These are phyloP conservation scores for Paracamarosporium sp. DNA, from an alignment of 2,329 filamentous ascomycete species.

Conservation along the genomic window DNA sequence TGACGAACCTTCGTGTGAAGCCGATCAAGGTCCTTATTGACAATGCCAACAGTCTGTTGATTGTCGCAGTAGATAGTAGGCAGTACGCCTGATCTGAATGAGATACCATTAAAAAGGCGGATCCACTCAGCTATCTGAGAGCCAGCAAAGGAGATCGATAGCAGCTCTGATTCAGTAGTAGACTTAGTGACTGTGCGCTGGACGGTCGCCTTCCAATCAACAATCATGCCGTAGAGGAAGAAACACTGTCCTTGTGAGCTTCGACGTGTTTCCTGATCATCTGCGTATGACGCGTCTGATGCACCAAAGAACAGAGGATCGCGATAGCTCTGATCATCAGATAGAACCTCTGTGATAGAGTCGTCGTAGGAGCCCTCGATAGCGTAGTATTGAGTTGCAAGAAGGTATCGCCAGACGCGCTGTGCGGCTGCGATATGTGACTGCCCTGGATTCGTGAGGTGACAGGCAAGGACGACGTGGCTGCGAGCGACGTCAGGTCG, in stretches of 20 bases:
- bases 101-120: slow-evolving; percentile 17
- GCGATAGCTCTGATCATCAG: too few relatives aligned
- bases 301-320: neutral
- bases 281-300: slow-evolving; percentile 23
- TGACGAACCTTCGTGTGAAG: neutral
- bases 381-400: too few relatives aligned
- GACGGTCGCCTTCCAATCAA: slow-evolving; percentile 19
- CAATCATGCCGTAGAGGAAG: slow-evolving; percentile 19
- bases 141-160: slow-evolving; percentile 11
- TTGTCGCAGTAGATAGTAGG: slow-evolving; percentile 15
- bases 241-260: slow-evolving; percentile 31
- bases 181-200: slow-evolving; percentile 21
- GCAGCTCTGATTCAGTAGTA: slow-evolving; percentile 26
- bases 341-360: too few relatives aligned
- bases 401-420: too few relatives aligned
- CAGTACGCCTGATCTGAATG: slow-evolving; percentile 6
- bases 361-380: too few relatives aligned
- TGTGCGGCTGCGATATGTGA: neutral
- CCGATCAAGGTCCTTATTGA: neutral
- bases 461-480: too few relatives aligned
- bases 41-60: slow-evolving; percentile 10
- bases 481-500: too few relatives aligned
- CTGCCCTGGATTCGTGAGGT: neutral
- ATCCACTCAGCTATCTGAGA: slow-evolving; percentile 14
- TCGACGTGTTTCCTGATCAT: slow-evolving; percentile 16